Evolutionary conservation across 768 basidiomycete genomes (phyloP), one percentile per base, ranked within the genome.

Genomic region (Tylopilus sp.): DNA sequence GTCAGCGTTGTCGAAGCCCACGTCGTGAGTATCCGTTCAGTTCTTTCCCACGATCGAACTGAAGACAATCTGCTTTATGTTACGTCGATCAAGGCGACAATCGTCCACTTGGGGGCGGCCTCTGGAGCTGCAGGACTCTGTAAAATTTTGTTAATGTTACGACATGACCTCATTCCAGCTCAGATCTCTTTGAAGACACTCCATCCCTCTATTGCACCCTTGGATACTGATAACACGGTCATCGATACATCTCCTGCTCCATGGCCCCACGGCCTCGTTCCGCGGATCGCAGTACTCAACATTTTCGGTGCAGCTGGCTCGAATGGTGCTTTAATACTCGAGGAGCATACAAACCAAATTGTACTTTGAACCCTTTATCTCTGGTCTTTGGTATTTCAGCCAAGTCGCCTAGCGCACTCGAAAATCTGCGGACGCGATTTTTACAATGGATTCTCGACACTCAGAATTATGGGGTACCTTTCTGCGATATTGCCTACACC

Each of bases 231-330:
- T 59, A 67, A 78, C 36, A 78, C 74, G 5, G 40, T 77, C 28
- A 86, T 89, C 37, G 68, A 78, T 55, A 76, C 69, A 0, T 48
- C 53, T 14, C 56, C 71, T 1, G 53, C 60, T 1, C 58, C 69
- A 3, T 89, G 87, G 86, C 24, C 47, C 10, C 60, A 69, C n/a
- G 58, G 55, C 9, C 70, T 73, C 6, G 52, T 56, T 26, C 69
- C 75, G 13, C 75, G 85, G 8, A 54, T 82, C 8, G 85, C 84
- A 1, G 57, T 89, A 24, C 70, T 90, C 50, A 88, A 87, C 59
- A 89, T 87, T 58, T 90, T 87, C 58, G 88, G 88, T 19, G 87
- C 87, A 0, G 76, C 86, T 22, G 87, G 87, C 0, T 87, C 86
- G 9, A 89, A 89, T 54, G 76, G 78, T 3, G 79, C 84, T 0